Conservation (phyloP, 139 green algal genomes). For the Picocystis salinarum region DNA sequence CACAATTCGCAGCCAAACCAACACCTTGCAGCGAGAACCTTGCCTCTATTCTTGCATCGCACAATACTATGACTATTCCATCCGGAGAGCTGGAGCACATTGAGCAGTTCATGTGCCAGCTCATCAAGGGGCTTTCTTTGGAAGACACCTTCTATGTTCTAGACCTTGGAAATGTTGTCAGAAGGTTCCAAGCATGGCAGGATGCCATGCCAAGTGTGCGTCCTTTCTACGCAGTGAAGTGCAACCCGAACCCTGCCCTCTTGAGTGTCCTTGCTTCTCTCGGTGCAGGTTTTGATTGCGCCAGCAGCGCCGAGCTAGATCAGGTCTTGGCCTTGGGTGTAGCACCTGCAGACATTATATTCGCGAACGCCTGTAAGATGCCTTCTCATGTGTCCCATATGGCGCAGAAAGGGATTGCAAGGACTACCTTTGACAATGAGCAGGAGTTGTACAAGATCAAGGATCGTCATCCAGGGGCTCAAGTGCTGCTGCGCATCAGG, state of each 20-base stretch:
- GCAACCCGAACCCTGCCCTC: conserved; percentile 70
- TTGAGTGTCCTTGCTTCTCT: conserved; percentile 58
- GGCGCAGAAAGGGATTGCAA: conserved; percentile 22
- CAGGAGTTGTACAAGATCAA: conserved; percentile 81
- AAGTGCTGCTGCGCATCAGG: conserved; percentile 71
- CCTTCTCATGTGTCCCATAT: conserved; percentile 49
- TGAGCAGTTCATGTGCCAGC: no score
- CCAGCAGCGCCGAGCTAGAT: conserved; percentile 63
- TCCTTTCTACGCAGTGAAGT: conserved; percentile 88
- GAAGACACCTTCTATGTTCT: conserved; percentile 79
- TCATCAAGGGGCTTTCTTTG: conserved; percentile 14
- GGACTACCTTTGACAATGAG: conserved; percentile 86
- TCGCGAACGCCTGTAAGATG: conserved; percentile 86
- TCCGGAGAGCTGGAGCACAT: no score
- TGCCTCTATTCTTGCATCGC: no score
- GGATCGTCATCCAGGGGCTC: conserved; percentile 29
- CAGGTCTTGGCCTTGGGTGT: conserved; percentile 60
- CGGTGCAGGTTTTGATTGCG: conserved; percentile 88
- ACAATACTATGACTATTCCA: no score
- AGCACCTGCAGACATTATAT: conserved; percentile 53
- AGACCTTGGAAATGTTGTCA: conserved; percentile 62
- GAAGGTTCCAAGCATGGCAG: conserved; percentile 54
- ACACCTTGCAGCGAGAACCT: no score
- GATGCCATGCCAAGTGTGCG: conserved; percentile 64
- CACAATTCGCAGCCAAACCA: no score